A percentile compares a stretch with the other conserved stretches of the same genome.
Conservation (phyloP, 2,329 filamentous ascomycete genomes). For the Botrytis aclada region DNA sequence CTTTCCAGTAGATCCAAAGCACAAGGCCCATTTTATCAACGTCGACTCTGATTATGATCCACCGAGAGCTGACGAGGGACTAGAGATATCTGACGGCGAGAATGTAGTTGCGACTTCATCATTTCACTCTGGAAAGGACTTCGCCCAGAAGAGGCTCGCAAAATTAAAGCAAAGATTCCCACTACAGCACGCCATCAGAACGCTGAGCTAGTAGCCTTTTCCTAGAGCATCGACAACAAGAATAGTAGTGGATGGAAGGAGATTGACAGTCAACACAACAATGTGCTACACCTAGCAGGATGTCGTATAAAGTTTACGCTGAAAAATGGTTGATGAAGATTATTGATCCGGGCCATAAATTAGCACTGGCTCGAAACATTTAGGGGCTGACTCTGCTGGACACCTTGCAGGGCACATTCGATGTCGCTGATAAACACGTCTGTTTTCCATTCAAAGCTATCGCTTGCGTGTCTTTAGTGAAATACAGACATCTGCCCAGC, state of each 20-base stretch:
- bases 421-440: slow-evolving; percentile 36
- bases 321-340: slow-evolving; percentile 35
- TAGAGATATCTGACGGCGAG: neutral
- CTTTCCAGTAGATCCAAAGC: slow-evolving; percentile 30
- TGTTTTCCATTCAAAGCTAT: slow-evolving; percentile 35
- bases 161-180: neutral
- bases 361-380: slow-evolving; percentile 33
- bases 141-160: neutral
- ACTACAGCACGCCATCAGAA: neutral
- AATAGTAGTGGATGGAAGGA: slow-evolving; percentile 17
- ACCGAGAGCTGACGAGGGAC: neutral
- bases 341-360: slow-evolving; percentile 13
- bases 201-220: slow-evolving; percentile 11
- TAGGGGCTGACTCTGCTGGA: slow-evolving; percentile 39
- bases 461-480: neutral
- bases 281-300: slow-evolving; percentile 26
- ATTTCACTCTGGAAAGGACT: neutral
- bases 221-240: slow-evolving; percentile 1
- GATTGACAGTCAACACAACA: slow-evolving; percentile 22
- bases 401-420: slow-evolving; percentile 35
- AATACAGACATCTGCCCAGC: neutral
- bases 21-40: slow-evolving; percentile 29
- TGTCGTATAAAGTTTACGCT: slow-evolving; percentile 17
- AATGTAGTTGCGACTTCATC: neutral
- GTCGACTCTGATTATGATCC: slow-evolving; percentile 30